A percentile compares a stretch with the other conserved stretches of the same genome.
phyloP scores from a whole-genome alignment of 2,329 filamentous ascomycete genomes.

The Phaeosphaeriaceae sp. region DNA sequence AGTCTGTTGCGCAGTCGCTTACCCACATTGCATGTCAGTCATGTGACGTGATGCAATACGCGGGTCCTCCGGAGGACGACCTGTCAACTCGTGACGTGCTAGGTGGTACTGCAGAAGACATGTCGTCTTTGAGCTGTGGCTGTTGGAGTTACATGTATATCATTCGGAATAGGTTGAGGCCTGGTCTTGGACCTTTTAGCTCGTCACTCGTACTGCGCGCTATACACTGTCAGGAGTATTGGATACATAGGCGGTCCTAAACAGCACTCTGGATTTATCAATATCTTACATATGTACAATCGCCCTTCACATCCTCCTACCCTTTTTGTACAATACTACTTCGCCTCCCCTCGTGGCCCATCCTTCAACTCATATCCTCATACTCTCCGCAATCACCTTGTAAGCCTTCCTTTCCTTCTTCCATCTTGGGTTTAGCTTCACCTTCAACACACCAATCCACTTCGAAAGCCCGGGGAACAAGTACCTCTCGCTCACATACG shows the following conservation, averaged over 20 bases:
- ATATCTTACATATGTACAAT: not conserved
- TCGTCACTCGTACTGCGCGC: not conserved
- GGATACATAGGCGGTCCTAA: not conserved
- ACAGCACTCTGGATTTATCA: not conserved
- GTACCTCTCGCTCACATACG: constrained; percentile 75
- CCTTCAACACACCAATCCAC: constrained; percentile 67
- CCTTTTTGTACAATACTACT: not conserved
- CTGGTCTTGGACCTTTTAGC: no score
- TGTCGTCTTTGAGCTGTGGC: no score
- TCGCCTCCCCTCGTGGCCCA: not conserved
- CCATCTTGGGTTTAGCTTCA: constrained; percentile 57
- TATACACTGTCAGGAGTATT: not conserved
- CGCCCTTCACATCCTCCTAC: not conserved
- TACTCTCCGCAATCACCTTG: constrained; percentile 68
- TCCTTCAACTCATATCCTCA: constrained; percentile 28
- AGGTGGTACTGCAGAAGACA: not conserved
- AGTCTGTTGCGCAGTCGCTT: constrained; percentile 20
- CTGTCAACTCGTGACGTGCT: not conserved
- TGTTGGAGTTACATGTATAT: no score
- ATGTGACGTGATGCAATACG: constrained; percentile 24
- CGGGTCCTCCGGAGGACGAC: not conserved
- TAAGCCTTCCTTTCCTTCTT: constrained; percentile 86
- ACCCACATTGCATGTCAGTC: constrained; percentile 39
- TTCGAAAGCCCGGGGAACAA: constrained; percentile 74
- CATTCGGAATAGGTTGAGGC: no score